Conservation (phyloP, 140 eudicot species). For the Oenanthe javanica region DNA sequence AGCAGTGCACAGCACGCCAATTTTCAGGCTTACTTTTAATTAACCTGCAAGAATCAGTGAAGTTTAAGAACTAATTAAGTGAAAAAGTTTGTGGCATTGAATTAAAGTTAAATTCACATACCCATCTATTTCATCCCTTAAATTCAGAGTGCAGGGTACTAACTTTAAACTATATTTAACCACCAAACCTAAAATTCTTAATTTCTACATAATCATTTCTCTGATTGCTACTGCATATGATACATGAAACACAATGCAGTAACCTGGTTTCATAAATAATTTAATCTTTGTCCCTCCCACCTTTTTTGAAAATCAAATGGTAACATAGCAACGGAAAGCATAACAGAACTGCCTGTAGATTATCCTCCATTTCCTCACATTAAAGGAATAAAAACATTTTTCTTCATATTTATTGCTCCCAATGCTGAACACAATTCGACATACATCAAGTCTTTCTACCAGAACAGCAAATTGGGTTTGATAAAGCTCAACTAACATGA, state of each 20-base stretch:
- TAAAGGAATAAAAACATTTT: neutral
- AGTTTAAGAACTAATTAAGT: neutral
- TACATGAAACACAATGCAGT: neutral
- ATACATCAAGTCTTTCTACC: neutral
- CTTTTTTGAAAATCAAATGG: neutral
- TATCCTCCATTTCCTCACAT: neutral
- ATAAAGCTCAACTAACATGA: too few relatives aligned
- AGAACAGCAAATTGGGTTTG: neutral
- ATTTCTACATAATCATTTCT: neutral
- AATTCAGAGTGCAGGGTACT: too few relatives aligned
- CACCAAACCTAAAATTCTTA: neutral
- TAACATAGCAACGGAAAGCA: neutral
- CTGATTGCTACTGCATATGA: neutral
- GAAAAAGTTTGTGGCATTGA: neutral
- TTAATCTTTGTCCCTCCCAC: neutral
- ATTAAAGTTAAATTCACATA: neutral
- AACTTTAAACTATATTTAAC: neutral
- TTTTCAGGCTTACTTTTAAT: slow-evolving; percentile 50
- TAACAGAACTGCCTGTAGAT: neutral
- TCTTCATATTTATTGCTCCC: neutral
- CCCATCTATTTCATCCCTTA: too few relatives aligned
- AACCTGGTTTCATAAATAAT: neutral
- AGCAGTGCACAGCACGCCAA: slow-evolving; percentile 43
- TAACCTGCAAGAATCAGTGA: slow-evolving; percentile 28
- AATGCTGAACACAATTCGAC: neutral